Evolutionary conservation across 305 asterid species (phyloP), one percentile per base, ranked within the genome.

Genomic region (Lippia alba): DNA sequence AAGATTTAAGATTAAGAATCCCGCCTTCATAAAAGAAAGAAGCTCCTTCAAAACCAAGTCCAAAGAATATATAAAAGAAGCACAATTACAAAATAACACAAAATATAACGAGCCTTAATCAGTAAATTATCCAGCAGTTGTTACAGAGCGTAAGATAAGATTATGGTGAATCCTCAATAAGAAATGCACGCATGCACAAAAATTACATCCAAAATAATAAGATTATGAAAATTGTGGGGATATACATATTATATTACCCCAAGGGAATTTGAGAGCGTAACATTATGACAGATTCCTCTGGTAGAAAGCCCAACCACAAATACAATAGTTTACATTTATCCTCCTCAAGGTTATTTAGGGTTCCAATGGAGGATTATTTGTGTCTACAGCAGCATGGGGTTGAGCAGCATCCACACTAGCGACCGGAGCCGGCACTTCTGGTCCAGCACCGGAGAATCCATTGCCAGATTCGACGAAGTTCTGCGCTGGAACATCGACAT

Each of bases 401-500:
- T 36, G 50, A 12, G 66, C 76, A 4, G 69, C 45, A 68, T 70
- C 75, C 60, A 50, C 54, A 33, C 49, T 68, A 12, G 76, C 53
- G 20, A 48, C 45, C 4, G 82, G 78, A 63, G 20, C 70, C 75
- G 18, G 77, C 54, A 66, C 85, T n/a, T 58, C 55, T 8, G 78
- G 54, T 32, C 56, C 78, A 45, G 69, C 67, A 70, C 81, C 86
- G 58, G 79, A 61, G 39, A 79, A 64, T 15, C 69, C 85, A 46
- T 76, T 74, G 69, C 83, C 82, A 2, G 84, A 44, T 39, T 60
- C 73, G 49, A 67, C 82, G 17, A 61, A 77, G 58, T 70, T 82
- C 18, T 90, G 84, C 60, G 72, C 78, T 0, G 81, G 71, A 44
- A 76, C 80, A 5, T 80, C 91, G 90, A 76, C 80, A 5, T 80